phyloP scores from a whole-genome alignment of 2,329 filamentous ascomycete genomes.

The Penicillium sclerotigenum region DNA sequence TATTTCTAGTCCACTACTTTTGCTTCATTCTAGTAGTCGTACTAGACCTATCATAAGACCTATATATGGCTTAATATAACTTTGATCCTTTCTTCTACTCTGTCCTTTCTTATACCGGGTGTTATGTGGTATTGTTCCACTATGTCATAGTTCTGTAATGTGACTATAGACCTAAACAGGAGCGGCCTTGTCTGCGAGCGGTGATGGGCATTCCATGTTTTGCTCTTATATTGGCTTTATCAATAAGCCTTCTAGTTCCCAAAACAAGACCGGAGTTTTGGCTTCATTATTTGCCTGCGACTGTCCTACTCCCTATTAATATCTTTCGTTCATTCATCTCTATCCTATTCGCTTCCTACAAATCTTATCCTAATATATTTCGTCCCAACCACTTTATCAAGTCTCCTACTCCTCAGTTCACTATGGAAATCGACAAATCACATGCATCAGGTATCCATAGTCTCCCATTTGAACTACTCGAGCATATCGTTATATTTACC shows the following conservation, averaged over 20 bases:
- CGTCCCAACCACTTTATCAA: not conserved
- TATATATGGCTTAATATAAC: not conserved
- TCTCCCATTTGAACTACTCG: not conserved
- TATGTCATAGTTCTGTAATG: not conserved
- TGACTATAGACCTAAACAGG: not conserved
- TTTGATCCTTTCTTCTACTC: not conserved
- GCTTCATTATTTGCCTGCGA: not conserved
- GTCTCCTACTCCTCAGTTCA: not conserved
- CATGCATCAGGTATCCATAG: not conserved
- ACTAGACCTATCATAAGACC: no score
- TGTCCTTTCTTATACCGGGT: not conserved
- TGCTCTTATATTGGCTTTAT: not conserved
- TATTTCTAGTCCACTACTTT: no score
- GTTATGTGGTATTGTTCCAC: not conserved
- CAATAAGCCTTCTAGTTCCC: not conserved
- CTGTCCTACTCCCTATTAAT: not conserved
- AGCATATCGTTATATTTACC: not conserved
- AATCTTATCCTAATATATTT: not conserved
- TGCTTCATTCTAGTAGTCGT: no score
- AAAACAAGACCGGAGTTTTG: not conserved
- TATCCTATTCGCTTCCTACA: not conserved
- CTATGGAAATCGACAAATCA: not conserved
- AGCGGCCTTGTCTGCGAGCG: not conserved
- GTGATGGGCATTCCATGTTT: not conserved
- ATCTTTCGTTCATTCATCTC: not conserved